Base-by-base conservation (phyloP, 2,329 filamentous ascomycete genomes). In the Clonostachys chloroleuca region DNA sequence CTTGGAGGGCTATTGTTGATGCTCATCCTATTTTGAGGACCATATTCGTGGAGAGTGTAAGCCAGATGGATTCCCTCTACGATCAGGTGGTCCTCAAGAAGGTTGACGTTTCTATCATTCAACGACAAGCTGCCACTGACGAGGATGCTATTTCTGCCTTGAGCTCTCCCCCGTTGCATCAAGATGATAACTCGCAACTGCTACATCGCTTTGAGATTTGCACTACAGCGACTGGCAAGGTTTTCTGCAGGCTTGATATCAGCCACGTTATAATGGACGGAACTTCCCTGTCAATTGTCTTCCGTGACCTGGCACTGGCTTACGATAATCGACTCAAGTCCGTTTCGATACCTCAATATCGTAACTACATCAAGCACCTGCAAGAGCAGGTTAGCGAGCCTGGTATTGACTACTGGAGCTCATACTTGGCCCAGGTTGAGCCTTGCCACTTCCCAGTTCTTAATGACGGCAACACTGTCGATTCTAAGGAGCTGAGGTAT, bases 11-110 rank as follows among this genome's bases (percentile, higher is more conserved):
- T 30, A 62, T 77, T 1, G 63, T 69, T 0, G 55, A 66, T 18
- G 65, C 64, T 34, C 70, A 77, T 45, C 50, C 70, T 0, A 69
- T 72, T 9, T 56, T 77, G 40, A 57, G 73, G 44, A 75, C 73
- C 0, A 59, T 77, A 17, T 77, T 78, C 47, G 64, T 68, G 36
- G 71, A 73, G 46, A 76, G 73, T 20, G 63, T 72, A 12, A 67
- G 69, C 12, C 62, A 67, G 48, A 47, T 56, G 5, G 63, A 69
- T 8, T 71, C 72, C 1, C 59, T 77, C 2, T 76, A 68, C 41
- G 72, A 77, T 44, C 72, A 72, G 52, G 63, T 77, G 5, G 60
- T 77, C 2, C 57, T 77, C 8, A 59, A 47, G n/a, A 34, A 39
- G 47, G 3, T 52, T 42, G 30, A 48, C 2, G 16, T 17, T 16